A percentile compares a stretch with the other conserved stretches of the same genome.
Conservation (phyloP, 768 basidiomycete species). For the Lactarius indigo region DNA sequence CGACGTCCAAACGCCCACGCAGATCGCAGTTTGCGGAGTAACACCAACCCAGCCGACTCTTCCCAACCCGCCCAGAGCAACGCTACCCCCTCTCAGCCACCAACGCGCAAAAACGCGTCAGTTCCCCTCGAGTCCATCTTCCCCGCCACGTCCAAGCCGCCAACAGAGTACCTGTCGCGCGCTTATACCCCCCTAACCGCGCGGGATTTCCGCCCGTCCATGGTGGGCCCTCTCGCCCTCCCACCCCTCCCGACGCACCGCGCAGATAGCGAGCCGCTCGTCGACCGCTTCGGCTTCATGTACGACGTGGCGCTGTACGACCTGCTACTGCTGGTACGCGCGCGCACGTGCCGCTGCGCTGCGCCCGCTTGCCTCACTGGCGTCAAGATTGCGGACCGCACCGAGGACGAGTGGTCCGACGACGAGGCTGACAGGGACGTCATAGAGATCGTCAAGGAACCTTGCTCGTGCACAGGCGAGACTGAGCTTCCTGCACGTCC, state of each 20-base stretch:
- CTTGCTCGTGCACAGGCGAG: conserved; percentile 41
- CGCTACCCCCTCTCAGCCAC: conserved; percentile 27
- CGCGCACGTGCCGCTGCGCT: conserved; percentile 65
- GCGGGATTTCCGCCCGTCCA: conserved; percentile 69
- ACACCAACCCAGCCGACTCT: conserved; percentile 8
- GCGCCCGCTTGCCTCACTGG: conserved; percentile 86
- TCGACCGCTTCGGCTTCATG: conserved; percentile 89
- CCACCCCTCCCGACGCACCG: conserved; percentile 51
- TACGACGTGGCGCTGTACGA: conserved; percentile 85
- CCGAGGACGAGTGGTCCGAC: conserved; percentile 75
- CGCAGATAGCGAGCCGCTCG: conserved; percentile 57
- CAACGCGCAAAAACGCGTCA: conserved; percentile 35
- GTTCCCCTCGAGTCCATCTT: conserved; percentile 83
- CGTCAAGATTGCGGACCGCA: conserved; percentile 80
- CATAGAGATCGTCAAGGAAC: conserved; percentile 37
- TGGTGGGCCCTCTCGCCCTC: conserved; percentile 56
- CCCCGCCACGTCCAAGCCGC: conserved; percentile 73
- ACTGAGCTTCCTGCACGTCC: conserved; percentile 9
- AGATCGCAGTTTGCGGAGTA: conserved; percentile 26
- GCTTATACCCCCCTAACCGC: conserved; percentile 71
- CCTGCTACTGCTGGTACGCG: conserved; percentile 67
- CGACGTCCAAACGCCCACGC: conserved; percentile 37
- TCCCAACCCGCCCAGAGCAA: conserved; percentile 14
- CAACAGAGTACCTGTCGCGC: conserved; percentile 77
- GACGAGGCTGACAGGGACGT: conserved; percentile 52